Evolutionary conservation across 108 stramenopile species (phyloP).

Genomic region (Nitzschia sp.): DNA sequence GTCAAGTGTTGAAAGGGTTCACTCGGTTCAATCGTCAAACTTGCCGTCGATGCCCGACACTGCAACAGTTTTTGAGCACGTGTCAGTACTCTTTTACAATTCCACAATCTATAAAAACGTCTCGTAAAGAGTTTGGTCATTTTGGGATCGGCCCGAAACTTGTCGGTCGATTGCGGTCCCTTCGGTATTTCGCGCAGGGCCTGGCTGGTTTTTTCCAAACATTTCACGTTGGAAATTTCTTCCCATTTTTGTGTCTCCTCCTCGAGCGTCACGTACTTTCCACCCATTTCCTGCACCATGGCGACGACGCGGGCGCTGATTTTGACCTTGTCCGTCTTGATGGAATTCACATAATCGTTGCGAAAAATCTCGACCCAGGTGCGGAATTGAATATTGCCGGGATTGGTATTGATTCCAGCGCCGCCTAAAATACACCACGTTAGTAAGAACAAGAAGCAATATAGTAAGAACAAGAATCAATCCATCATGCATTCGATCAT

Average conservation of each 20-base stretch:
- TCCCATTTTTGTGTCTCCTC: background rate
- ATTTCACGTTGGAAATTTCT: background rate
- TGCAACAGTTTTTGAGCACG: background rate
- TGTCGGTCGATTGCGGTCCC: background rate
- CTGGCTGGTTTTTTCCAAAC: background rate
- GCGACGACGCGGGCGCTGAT: background rate
- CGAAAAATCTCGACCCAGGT: background rate
- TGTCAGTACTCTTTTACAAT: background rate
- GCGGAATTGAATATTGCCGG: background rate
- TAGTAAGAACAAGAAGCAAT: background rate
- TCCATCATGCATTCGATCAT: too few species aligned
- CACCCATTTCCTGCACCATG: background rate
- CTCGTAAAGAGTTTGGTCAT: background rate
- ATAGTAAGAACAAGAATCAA: too few species aligned
- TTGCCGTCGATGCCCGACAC: background rate
- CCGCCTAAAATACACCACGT: background rate
- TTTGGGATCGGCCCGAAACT: background rate
- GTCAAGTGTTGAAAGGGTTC: background rate
- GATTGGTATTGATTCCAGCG: background rate
- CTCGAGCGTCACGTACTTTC: background rate
- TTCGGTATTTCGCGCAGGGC: background rate
- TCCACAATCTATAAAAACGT: background rate
- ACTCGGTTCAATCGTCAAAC: background rate
- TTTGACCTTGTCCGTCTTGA: constrained; percentile 2
- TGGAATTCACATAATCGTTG: background rate